A percentile compares a stretch with the other conserved stretches of the same genome.
Evolutionary conservation across 345 rosid genomes (phyloP).

Genomic region (Hevea brasiliensis): DNA sequence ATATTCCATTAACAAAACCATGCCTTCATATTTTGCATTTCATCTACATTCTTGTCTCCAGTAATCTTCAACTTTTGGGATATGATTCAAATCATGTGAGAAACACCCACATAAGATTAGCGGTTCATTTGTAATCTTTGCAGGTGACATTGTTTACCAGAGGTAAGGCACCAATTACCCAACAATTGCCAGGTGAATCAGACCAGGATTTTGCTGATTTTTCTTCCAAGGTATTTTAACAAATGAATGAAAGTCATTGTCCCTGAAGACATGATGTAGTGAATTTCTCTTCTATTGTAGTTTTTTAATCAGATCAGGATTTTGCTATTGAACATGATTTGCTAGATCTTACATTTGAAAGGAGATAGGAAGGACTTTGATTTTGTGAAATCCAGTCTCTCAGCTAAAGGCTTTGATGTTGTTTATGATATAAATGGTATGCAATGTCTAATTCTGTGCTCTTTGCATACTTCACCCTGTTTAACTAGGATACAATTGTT

Average conservation of each 20-base stretch:
- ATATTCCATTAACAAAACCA: too few species aligned
- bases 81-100: too few species aligned
- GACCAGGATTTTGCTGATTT: slow-evolving; percentile 80
- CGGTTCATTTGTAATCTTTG: slow-evolving; percentile 17
- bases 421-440: slow-evolving; percentile 93
- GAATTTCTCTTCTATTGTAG: not conserved
- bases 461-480: not conserved
- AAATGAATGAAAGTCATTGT: not conserved
- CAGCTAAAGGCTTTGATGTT: slow-evolving; percentile 90
- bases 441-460: slow-evolving; percentile 1
- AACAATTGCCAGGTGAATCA: slow-evolving; percentile 86
- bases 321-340: slow-evolving; percentile 23
- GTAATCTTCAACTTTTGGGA: not conserved
- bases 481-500: not conserved
- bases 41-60: not conserved
- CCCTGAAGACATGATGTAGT: not conserved
- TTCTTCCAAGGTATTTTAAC: slow-evolving; percentile 69
- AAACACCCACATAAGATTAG: too few species aligned
- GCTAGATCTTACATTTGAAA: slow-evolving; percentile 84
- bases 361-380: slow-evolving; percentile 95
- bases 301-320: not conserved
- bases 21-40: not conserved
- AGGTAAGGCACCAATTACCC: slow-evolving; percentile 87
- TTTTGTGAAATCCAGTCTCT: slow-evolving; percentile 92
- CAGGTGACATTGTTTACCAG: slow-evolving; percentile 95